phyloP scores from a whole-genome alignment of 2,329 filamentous ascomycete species.

The Trichoderma lentiforme region DNA sequence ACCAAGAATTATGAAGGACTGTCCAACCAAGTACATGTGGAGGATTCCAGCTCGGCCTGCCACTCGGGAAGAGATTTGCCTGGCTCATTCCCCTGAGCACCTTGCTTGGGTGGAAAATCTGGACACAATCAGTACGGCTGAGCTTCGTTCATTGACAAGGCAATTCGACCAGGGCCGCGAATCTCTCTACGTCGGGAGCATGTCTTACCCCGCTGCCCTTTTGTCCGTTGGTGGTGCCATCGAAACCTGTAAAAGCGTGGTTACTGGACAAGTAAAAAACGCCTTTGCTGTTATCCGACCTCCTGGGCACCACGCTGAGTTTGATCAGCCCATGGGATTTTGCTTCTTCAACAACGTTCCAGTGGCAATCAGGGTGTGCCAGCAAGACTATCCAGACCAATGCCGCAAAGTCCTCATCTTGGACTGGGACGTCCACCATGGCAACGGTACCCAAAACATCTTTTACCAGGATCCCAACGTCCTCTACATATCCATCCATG shows the following conservation, averaged over 20 bases:
- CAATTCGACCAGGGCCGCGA: constrained; percentile 62
- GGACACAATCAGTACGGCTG: constrained; percentile 52
- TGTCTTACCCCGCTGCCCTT: constrained; percentile 76
- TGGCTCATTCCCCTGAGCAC: constrained; percentile 75
- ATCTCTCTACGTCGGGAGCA: constrained; percentile 78
- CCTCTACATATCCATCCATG: constrained; percentile 91
- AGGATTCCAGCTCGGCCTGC: constrained; percentile 78
- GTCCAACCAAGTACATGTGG: constrained; percentile 63
- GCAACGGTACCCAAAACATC: constrained; percentile 93
- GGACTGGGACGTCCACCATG: constrained; percentile 81
- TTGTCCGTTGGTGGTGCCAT: constrained; percentile 91
- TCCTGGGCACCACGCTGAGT: constrained; percentile 92
- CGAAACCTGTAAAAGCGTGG: constrained; percentile 91
- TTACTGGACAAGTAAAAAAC: constrained; percentile 81
- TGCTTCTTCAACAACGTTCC: constrained; percentile 98
- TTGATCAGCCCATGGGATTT: constrained; percentile 82
- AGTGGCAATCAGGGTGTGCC: constrained; percentile 84
- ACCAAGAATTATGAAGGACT: constrained; percentile 47
- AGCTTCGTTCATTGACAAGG: constrained; percentile 66
- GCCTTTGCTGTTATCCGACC: constrained; percentile 93
- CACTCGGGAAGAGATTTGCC: constrained; percentile 72
- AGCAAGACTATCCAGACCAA: constrained; percentile 70
- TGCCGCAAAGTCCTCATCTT: constrained; percentile 90
- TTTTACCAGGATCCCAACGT: constrained; percentile 95
- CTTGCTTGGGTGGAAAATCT: constrained; percentile 70